phyloP scores from a whole-genome alignment of 2,329 filamentous ascomycete genomes.

The Claviceps digitariae region DNA sequence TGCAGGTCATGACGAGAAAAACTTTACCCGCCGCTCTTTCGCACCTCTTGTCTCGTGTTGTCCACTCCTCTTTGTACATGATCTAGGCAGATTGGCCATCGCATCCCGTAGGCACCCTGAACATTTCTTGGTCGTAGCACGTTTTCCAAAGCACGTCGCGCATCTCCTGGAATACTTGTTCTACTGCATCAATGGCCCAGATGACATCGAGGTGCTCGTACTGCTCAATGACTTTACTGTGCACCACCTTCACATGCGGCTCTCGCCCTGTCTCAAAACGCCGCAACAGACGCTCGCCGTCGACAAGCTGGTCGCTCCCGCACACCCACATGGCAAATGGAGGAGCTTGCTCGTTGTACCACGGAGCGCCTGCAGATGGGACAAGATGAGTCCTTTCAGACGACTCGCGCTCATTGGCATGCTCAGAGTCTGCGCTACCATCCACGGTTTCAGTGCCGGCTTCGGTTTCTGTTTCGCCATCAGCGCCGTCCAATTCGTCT shows the following conservation, averaged over 20 bases:
- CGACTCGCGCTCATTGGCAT: neutral
- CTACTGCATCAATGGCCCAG: slow-evolving; percentile 81
- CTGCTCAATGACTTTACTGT: slow-evolving; percentile 68
- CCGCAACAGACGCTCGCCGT: slow-evolving; percentile 59
- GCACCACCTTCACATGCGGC: slow-evolving; percentile 67
- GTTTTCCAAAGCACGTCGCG: slow-evolving; percentile 78
- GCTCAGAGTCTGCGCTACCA: neutral
- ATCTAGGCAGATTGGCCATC: slow-evolving; percentile 20
- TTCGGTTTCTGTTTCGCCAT: slow-evolving; percentile 1
- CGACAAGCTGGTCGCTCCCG: slow-evolving; percentile 71
- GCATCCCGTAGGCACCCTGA: slow-evolving; percentile 52
- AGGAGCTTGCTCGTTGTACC: slow-evolving; percentile 70
- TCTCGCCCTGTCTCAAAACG: slow-evolving; percentile 67
- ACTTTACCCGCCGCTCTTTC: too few relatives aligned
- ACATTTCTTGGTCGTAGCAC: slow-evolving; percentile 38
- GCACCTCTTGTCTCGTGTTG: neutral
- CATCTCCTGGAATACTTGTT: slow-evolving; percentile 71
- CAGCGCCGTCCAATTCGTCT: slow-evolving; percentile 42
- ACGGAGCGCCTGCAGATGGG: slow-evolving; percentile 41
- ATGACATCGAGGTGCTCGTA: slow-evolving; percentile 93
- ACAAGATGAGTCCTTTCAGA: slow-evolving; percentile 12
- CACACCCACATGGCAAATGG: slow-evolving; percentile 83
- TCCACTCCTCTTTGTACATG: neutral
- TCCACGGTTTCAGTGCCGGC: neutral
- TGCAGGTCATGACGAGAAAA: too few relatives aligned